phyloP scores from a whole-genome alignment of 225 moss, liverwort and hornwort genomes.

The Pseudisothecium myosuroides region DNA sequence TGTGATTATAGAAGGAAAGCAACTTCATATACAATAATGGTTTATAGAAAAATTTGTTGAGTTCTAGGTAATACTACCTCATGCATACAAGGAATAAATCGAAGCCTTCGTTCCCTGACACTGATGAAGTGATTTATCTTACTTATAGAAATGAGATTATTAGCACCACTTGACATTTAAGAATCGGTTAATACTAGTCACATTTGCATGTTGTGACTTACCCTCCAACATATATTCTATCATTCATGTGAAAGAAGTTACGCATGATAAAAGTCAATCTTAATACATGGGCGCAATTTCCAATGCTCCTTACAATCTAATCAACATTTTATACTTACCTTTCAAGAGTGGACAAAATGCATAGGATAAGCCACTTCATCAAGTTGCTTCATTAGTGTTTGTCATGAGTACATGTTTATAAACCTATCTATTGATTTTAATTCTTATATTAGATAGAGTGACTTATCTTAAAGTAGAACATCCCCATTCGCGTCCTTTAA shows the following conservation, averaged over 20 bases:
- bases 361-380: background rate
- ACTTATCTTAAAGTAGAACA: background rate
- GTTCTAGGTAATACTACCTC: background rate
- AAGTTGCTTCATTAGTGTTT: background rate
- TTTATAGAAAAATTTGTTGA: background rate
- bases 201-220: background rate
- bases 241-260: background rate
- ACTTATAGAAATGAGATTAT: background rate
- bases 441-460: background rate
- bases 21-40: background rate
- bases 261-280: background rate
- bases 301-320: background rate
- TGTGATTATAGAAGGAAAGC: background rate
- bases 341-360: fast-evolving
- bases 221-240: background rate
- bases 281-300: background rate
- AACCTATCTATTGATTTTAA: background rate
- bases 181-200: background rate
- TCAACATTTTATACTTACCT: background rate
- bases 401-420: background rate
- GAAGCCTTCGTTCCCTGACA: fast-evolving
- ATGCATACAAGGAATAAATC: background rate
- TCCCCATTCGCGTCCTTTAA: fast-evolving
- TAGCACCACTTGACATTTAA: background rate
- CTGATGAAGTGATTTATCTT: background rate